These are phyloP conservation scores for Elongisporangium senticosum DNA, from an alignment of 352 stramenopile genomes.

Conservation along the genomic window DNA sequence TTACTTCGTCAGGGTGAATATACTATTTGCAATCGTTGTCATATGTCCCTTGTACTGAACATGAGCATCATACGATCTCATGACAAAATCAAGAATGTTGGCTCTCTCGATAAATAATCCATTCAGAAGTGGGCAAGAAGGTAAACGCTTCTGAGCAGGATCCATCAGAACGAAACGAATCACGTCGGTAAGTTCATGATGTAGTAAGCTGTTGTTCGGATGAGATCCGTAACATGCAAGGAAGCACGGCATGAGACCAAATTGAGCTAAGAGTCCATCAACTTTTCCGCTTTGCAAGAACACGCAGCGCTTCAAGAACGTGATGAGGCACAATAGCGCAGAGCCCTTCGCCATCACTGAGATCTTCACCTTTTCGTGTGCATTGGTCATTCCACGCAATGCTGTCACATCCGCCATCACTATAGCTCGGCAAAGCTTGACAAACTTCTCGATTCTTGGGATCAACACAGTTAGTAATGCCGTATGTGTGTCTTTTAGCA, in stretches of 20 bases:
- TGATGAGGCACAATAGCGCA: conserved; percentile 67
- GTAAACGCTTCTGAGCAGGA: conserved; percentile 74
- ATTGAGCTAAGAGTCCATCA: conserved; percentile 62
- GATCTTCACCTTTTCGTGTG: conserved; percentile 32
- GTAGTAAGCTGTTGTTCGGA: conserved; percentile 76
- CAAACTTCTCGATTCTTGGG: conserved; percentile 74
- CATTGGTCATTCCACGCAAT: conserved; percentile 37
- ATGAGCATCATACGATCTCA: conserved; percentile 63
- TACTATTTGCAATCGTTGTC: conserved; percentile 86
- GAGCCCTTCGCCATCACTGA: conserved; percentile 62
- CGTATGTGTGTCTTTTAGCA: conserved; percentile 44
- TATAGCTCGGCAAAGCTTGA: conserved; percentile 63
- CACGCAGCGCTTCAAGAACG: conserved; percentile 80
- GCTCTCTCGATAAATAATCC: conserved; percentile 64
- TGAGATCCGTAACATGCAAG: conserved; percentile 74
- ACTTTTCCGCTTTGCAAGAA: conserved; percentile 72
- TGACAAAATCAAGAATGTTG: conserved; percentile 82
- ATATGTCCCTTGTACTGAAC: conserved; percentile 87
- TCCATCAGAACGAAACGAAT: conserved; percentile 84
- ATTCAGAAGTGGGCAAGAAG: conserved; percentile 73
- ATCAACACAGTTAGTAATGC: conserved; percentile 46
- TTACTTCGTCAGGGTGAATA: conserved; percentile 85
- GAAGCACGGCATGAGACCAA: conserved; percentile 77
- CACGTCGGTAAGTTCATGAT: conserved; percentile 82
- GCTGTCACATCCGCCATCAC: conserved; percentile 45